Conservation (phyloP, 768 basidiomycete genomes). For the Xerocomus brunneocitrinus region DNA sequence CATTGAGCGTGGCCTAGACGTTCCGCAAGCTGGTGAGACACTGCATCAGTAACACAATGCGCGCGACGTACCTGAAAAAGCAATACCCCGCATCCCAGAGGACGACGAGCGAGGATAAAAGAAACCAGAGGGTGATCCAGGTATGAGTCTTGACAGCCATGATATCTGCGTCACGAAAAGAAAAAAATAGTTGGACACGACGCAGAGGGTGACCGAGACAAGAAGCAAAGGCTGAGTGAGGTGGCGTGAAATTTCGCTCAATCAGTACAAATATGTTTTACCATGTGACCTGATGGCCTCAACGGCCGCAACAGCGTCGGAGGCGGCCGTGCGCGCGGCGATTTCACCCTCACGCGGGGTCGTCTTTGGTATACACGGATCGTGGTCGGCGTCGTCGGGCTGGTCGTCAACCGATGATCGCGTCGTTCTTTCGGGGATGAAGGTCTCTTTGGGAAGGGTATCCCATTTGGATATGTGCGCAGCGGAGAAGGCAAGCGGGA, state of each 20-base stretch:
- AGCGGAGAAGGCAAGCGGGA: conserved; percentile 27
- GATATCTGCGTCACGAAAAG: not conserved
- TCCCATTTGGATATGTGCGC: conserved; percentile 29
- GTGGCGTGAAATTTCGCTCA: not conserved
- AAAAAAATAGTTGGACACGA: not conserved
- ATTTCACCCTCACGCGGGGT: not conserved
- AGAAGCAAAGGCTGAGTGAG: not conserved
- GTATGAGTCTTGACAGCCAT: conserved; percentile 51
- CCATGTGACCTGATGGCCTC: not conserved
- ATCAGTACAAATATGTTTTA: not conserved
- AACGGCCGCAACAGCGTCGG: not conserved
- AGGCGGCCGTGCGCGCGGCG: not conserved
- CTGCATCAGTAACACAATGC: no score
- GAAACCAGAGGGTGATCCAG: conserved; percentile 68
- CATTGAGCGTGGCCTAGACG: conserved; percentile 77
- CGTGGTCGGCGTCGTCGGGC: not conserved
- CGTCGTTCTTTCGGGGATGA: not conserved
- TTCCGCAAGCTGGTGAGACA: not conserved
- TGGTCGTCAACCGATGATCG: not conserved
- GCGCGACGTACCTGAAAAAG: conserved; percentile 55
- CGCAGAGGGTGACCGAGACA: not conserved
- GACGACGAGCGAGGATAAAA: conserved; percentile 48
- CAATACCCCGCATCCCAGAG: conserved; percentile 82
- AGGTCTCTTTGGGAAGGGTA: conserved; percentile 4
- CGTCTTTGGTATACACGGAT: not conserved